phyloP scores from a whole-genome alignment of 371 early-diverging fungal species.

The Coemansia sp. region DNA sequence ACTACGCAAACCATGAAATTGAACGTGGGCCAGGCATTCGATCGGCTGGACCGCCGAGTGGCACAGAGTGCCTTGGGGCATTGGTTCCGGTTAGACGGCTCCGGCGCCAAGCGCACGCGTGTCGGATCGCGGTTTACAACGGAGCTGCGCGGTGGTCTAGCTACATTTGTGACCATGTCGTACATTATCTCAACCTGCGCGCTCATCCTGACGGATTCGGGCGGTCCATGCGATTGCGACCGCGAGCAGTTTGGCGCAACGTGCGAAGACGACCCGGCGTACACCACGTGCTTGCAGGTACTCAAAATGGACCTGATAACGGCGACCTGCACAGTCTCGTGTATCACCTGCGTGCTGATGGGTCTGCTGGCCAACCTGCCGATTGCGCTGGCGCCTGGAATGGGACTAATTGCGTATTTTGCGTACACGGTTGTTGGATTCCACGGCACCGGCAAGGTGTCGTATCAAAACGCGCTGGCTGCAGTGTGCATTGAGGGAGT shows the following conservation, averaged over 20 bases:
- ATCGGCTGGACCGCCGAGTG: not conserved
- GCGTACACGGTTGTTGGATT: slow-evolving; percentile 78
- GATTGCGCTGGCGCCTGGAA: slow-evolving; percentile 74
- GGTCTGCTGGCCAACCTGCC: slow-evolving; percentile 75
- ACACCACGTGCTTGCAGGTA: slow-evolving; percentile 62
- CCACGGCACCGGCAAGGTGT: slow-evolving; percentile 69
- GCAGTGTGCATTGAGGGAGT: slow-evolving; percentile 81
- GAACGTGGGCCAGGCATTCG: not conserved
- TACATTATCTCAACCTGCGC: slow-evolving; percentile 75
- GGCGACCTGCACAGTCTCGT: slow-evolving; percentile 66
- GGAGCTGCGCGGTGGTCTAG: slow-evolving; percentile 67
- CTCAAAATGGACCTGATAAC: slow-evolving; percentile 70
- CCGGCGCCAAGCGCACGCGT: slow-evolving; percentile 56
- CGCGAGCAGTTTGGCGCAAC: slow-evolving; percentile 53
- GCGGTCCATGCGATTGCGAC: slow-evolving; percentile 71
- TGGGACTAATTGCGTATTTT: slow-evolving; percentile 83
- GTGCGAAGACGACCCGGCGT: slow-evolving; percentile 54
- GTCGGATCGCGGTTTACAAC: slow-evolving; percentile 61
- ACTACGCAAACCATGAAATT: not conserved
- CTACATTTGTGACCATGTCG: slow-evolving; percentile 72
- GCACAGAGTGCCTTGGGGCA: not conserved
- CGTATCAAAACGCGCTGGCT: slow-evolving; percentile 68
- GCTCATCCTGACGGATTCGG: slow-evolving; percentile 72
- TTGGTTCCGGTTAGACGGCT: slow-evolving; percentile 67
- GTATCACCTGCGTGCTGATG: slow-evolving; percentile 66